Conservation (phyloP, 1,284 basidiomycete species). For the Melampsora larici-populina region DNA sequence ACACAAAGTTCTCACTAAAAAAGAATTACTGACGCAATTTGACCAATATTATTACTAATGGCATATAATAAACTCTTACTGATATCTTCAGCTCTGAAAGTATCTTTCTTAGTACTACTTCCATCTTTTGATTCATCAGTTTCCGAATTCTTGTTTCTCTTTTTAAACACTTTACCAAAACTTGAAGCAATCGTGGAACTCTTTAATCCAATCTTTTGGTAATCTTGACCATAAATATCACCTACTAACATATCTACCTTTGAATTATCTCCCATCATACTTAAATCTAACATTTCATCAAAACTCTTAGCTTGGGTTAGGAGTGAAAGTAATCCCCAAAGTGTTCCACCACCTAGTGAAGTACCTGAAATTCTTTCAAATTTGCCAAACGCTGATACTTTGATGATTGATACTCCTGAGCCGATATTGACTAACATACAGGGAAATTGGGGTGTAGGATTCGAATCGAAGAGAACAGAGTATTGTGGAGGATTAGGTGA, state of each 20-base stretch:
- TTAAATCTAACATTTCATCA: constrained; percentile 94
- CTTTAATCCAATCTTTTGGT: constrained; percentile 88
- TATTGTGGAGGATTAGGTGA: constrained; percentile 87
- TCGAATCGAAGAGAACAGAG: constrained; percentile 74
- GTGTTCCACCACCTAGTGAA: constrained; percentile 95
- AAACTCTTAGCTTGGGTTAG: constrained; percentile 93
- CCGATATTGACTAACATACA: constrained; percentile 98
- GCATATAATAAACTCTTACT: constrained; percentile 84
- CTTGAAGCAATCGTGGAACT: constrained; percentile 96
- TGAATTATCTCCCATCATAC: constrained; percentile 88
- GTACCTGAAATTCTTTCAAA: constrained; percentile 98
- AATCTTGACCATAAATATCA: constrained; percentile 96
- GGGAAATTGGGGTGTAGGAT: constrained; percentile 74
- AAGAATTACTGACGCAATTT: constrained; percentile 83
- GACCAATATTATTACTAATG: constrained; percentile 97
- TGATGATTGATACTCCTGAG: constrained; percentile 94
- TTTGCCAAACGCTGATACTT: constrained; percentile 88
- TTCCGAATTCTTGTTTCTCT: constrained; percentile 55
- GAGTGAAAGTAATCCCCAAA: constrained; percentile 93
- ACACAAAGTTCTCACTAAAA: background rate
- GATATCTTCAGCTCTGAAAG: constrained; percentile 88
- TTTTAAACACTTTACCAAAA: constrained; percentile 98
- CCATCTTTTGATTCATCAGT: constrained; percentile 47
- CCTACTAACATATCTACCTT: constrained; percentile 98
- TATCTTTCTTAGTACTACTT: constrained; percentile 60